Base-by-base conservation (phyloP, 345 rosid genomes). In the Gossypium bickii region DNA sequence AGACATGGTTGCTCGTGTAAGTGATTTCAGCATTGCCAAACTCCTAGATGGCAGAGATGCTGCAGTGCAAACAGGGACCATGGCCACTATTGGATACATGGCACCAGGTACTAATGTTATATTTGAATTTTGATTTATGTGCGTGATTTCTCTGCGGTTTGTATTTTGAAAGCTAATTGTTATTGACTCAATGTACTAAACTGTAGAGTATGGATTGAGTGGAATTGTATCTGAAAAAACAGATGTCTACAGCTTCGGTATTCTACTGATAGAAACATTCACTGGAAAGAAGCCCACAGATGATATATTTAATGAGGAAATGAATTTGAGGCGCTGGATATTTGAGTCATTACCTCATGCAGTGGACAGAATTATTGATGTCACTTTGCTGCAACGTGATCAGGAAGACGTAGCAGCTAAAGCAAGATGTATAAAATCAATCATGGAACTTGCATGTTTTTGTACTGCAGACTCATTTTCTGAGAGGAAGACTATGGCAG, bases 61-160 rank as follows among this genome's bases (percentile, higher is more conserved):
- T 18, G 18, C 25, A 20, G 64, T 47, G 2, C 73, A 59, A 25
- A 77, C 76, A 15, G 8, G 8, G 25, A 72, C 44, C 4, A n/a
- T 64, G 38, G 72, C 76, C 16, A 78, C 74, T 15, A 18, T 78
- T 45, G 77, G 77, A 1, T 72, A 78, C 38, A 78, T 73, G 73
- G 62, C 77, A 27, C 77, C 73, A 78, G 77, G 77, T 73, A 53
- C 22, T 7, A 13, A 67, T 57, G n/a, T 66, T 47, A 11, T 67
- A 45, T 66, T 12, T 47, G 18, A 15, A 66, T 6, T 44, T 20
- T 66, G 29, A 45, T 44, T 43, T 6, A 38, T 64, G 11, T 9
- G 16, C 15, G 2, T 56, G 2, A 56, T 20, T 56, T 9, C 60
- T 56, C 13, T 56, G 56, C 1, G 4, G 3, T 79, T 16, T 74